Percentiles rank a stretch among this genome's conserved stretches.
Conservation (phyloP, 306 rosid genomes). For the Albizia julibrissin region DNA sequence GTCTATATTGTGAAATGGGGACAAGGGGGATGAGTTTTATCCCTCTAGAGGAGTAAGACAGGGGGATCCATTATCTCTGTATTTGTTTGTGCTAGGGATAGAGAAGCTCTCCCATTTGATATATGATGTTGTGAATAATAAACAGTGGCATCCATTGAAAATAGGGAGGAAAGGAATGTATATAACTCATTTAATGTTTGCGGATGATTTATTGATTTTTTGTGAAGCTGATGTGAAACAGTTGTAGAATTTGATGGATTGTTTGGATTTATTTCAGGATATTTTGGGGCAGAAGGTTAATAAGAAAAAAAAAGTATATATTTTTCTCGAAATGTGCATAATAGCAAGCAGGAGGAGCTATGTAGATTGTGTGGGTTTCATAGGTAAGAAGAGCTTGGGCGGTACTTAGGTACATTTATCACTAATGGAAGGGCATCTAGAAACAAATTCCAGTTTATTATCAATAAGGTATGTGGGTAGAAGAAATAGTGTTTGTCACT, state of each 20-base stretch:
- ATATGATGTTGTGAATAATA: neutral
- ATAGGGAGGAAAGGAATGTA: neutral
- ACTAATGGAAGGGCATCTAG: too few species aligned
- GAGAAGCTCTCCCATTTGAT: neutral
- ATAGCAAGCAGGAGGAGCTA: too few species aligned
- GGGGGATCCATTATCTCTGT: neutral
- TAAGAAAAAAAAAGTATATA: too few species aligned
- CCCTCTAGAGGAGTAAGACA: neutral
- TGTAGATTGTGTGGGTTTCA: too few species aligned
- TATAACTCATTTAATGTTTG: neutral
- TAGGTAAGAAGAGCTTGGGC: too few species aligned
- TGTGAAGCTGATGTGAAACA: neutral
- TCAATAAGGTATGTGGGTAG: too few species aligned
- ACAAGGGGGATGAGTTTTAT: neutral
- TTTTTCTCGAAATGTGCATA: too few species aligned
- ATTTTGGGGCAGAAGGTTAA: too few species aligned
- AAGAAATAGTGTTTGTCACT: too few species aligned
- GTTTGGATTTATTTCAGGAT: fast-evolving
- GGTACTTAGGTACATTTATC: too few species aligned
- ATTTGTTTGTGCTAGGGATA: neutral
- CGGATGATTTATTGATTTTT: neutral
- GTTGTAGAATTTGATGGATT: too few species aligned
- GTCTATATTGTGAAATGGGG: neutral
- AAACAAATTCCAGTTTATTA: too few species aligned
- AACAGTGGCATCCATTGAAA: neutral